Conservation (phyloP, 306 rosid species). For the Fagus crenata region DNA sequence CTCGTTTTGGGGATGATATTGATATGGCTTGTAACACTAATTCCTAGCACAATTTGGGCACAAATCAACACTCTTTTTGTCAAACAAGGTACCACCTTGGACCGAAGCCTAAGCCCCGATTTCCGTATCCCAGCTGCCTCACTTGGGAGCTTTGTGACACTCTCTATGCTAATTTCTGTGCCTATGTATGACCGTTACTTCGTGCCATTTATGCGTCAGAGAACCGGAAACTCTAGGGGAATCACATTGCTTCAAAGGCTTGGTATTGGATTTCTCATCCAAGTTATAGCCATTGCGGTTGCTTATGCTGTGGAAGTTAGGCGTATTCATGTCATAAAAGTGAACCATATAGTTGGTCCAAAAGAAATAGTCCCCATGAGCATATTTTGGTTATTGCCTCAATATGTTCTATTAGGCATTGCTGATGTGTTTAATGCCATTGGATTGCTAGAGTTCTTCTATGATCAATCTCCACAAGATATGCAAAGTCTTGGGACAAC, state of each 20-base stretch:
- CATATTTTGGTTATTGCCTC: slow-evolving; percentile 77
- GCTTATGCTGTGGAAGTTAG: slow-evolving; percentile 53
- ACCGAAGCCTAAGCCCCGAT: slow-evolving; percentile 31
- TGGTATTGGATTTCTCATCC: slow-evolving; percentile 53
- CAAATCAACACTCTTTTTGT: slow-evolving; percentile 68
- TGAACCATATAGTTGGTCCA: slow-evolving; percentile 41
- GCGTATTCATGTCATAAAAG: slow-evolving; percentile 45
- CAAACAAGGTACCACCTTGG: slow-evolving; percentile 64
- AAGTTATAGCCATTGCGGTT: slow-evolving; percentile 44
- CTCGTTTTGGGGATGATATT: slow-evolving; percentile 53
- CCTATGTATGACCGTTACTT: slow-evolving; percentile 63
- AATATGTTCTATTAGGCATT: slow-evolving; percentile 55
- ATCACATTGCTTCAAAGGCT: slow-evolving; percentile 59
- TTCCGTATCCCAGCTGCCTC: slow-evolving; percentile 61
- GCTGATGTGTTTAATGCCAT: slow-evolving; percentile 60
- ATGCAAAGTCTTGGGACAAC: slow-evolving; percentile 80
- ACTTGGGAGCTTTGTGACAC: slow-evolving; percentile 54
- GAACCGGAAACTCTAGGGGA: slow-evolving; percentile 52
- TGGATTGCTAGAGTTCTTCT: slow-evolving; percentile 74
- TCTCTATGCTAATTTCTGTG: slow-evolving; percentile 53
- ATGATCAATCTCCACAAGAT: slow-evolving; percentile 79
- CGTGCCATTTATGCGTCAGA: slow-evolving; percentile 50
- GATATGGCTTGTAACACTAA: slow-evolving; percentile 67
- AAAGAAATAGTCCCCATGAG: slow-evolving; percentile 65
- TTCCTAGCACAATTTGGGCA: slow-evolving; percentile 77